Conservation (phyloP, 176 grass and related monocot genomes). For the Melocanna baccifera region DNA sequence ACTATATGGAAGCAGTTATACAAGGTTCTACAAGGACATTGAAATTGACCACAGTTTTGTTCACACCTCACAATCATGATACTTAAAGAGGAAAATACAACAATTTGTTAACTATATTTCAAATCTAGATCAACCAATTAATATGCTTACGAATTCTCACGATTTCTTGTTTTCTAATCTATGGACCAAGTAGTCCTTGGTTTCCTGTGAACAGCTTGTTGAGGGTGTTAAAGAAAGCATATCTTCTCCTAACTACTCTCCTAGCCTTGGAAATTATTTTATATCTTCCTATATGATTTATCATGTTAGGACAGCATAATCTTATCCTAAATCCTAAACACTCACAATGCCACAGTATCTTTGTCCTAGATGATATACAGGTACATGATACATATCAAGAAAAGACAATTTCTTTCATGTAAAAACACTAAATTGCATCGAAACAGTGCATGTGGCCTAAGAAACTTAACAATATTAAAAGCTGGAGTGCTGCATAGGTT, state of each 20-base stretch:
- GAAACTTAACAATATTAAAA: not conserved
- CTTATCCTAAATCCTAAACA: not conserved
- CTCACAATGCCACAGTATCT: not conserved
- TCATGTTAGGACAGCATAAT: not conserved
- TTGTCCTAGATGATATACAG: not conserved
- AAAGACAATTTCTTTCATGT: not conserved
- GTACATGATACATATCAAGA: not conserved
- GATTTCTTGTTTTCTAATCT: not conserved
- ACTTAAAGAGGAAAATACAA: not conserved
- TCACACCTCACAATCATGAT: not conserved
- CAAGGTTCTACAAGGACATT: not conserved
- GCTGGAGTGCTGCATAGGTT: not conserved
- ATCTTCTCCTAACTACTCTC: not conserved
- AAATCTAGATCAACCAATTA: not conserved
- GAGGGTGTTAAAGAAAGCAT: not conserved
- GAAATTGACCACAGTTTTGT: not conserved
- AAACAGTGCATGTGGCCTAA: not conserved
- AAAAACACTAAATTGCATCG: not conserved
- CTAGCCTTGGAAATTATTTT: not conserved
- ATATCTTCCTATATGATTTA: not conserved
- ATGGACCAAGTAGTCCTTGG: conserved; percentile 7
- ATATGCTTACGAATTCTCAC: not conserved
- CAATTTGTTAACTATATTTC: not conserved
- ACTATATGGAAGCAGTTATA: not conserved
- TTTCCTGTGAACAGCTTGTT: not conserved